phyloP scores from a whole-genome alignment of 2,329 filamentous ascomycete species.

The Bipolaris gigantea region DNA sequence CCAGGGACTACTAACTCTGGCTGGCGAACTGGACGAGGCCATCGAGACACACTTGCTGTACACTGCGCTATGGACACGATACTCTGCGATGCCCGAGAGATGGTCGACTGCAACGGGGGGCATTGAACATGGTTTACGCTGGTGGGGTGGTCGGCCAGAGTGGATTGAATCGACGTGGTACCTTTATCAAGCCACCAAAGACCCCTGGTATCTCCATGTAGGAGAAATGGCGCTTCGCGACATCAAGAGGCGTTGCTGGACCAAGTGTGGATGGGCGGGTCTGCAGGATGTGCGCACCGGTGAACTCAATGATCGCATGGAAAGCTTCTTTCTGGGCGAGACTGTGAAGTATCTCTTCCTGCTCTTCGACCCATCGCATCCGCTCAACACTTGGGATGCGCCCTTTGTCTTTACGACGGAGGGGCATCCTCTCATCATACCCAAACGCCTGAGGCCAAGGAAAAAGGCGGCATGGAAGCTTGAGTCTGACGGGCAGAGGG shows the following conservation, averaged over 20 bases:
- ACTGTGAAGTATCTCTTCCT: constrained; percentile 95
- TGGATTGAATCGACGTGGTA: constrained; percentile 98
- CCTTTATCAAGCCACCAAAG: constrained; percentile 87
- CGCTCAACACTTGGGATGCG: constrained; percentile 82
- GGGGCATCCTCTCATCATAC: constrained; percentile 88
- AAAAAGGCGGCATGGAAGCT: constrained; percentile 5
- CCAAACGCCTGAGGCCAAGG: constrained; percentile 47
- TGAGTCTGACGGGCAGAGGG: constrained; percentile 21
- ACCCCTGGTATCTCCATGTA: constrained; percentile 94
- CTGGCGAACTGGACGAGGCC: constrained; percentile 88
- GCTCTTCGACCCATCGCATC: constrained; percentile 82
- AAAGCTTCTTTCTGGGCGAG: constrained; percentile 97
- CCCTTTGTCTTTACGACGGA: constrained; percentile 95
- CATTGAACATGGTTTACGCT: constrained; percentile 83
- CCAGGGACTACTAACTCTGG: constrained; percentile 80
- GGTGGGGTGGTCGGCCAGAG: constrained; percentile 95
- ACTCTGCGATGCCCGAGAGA: constrained; percentile 88
- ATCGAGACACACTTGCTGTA: constrained; percentile 87
- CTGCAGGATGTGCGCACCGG: constrained; percentile 65
- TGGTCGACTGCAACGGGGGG: constrained; percentile 86
- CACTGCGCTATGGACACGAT: constrained; percentile 91
- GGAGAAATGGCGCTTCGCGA: constrained; percentile 94
- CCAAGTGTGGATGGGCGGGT: constrained; percentile 89
- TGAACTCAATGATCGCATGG: constrained; percentile 91
- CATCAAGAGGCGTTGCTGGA: constrained; percentile 85